Conservation (phyloP, 805 yeast species). For the Huiozyma naganishii region DNA sequence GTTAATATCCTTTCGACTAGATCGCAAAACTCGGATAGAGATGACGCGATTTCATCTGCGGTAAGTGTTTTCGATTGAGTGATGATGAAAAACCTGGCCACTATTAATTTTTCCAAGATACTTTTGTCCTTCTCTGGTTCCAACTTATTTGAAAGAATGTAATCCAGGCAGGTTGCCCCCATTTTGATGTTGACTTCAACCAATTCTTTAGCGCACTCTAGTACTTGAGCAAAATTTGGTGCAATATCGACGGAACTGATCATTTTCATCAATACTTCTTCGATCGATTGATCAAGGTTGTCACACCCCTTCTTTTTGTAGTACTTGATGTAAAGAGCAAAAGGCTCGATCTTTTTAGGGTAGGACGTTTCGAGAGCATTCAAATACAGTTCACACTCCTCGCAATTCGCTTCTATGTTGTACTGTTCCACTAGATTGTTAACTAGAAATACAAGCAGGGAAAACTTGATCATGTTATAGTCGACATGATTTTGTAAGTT, state of each 20-base stretch:
- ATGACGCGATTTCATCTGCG: constrained; percentile 12
- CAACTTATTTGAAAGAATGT: constrained; percentile 26
- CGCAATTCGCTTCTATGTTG: neutral
- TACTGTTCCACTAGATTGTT: constrained; percentile 19
- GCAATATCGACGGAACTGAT: constrained; percentile 22
- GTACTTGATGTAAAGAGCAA: constrained; percentile 20
- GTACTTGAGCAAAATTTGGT: constrained; percentile 14
- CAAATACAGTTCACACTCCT: constrained; percentile 12
- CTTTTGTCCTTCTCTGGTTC: constrained; percentile 19
- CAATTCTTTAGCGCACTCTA: constrained; percentile 23
- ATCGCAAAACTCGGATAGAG: constrained; percentile 17
- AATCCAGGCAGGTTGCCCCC: constrained; percentile 28
- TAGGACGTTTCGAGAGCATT: constrained; percentile 18
- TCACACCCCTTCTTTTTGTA: constrained; percentile 3
- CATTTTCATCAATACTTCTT: constrained; percentile 30
- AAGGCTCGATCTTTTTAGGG: constrained; percentile 25
- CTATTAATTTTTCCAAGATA: constrained; percentile 22
- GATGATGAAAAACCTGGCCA: constrained; percentile 18
- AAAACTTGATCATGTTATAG: constrained; percentile 12
- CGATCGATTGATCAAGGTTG: constrained; percentile 9
- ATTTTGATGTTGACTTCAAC: constrained; percentile 15
- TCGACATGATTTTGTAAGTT: constrained; percentile 10
- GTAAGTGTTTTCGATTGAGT: constrained; percentile 18
- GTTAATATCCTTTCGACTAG: constrained; percentile 22
- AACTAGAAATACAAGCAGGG: constrained; percentile 19